phyloP scores from a whole-genome alignment of 2,329 filamentous ascomycete species.

The Diaporthe vexans region DNA sequence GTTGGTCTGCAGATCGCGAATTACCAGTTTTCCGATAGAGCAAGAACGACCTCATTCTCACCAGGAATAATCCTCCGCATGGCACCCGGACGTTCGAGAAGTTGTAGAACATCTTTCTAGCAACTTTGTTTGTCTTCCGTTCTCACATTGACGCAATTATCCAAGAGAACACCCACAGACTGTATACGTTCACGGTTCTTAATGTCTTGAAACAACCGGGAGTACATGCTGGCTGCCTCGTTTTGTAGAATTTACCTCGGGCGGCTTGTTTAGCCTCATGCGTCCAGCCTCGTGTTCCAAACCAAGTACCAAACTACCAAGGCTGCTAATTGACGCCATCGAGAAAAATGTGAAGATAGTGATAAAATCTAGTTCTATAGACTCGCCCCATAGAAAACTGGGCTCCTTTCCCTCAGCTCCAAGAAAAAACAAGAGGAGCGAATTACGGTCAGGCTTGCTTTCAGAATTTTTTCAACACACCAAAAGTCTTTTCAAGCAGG shows the following conservation, averaged over 20 bases:
- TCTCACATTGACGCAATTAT: too few relatives aligned
- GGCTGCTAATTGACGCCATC: neutral
- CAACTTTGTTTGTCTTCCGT: too few relatives aligned
- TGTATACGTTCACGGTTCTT: too few relatives aligned
- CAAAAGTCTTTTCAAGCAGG: neutral
- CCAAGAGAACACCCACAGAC: too few relatives aligned
- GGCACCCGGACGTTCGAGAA: neutral
- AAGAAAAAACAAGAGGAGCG: neutral
- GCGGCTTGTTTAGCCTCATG: neutral
- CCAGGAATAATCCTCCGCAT: neutral
- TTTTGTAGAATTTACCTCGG: too few relatives aligned
- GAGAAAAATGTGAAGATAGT: neutral
- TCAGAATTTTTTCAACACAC: neutral
- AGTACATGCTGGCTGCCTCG: too few relatives aligned
- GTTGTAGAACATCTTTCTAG: neutral
- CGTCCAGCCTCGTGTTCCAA: too few relatives aligned
- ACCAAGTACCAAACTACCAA: too few relatives aligned
- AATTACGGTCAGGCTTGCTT: neutral
- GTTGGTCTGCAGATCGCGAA: neutral
- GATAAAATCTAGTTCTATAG: neutral
- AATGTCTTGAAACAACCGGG: too few relatives aligned
- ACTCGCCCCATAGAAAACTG: neutral
- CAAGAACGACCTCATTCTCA: neutral
- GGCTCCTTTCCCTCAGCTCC: neutral
- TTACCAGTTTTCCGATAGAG: neutral